These are phyloP conservation scores for Rubia tinctorum DNA, from an alignment of 305 asterid genomes.

Conservation along the genomic window DNA sequence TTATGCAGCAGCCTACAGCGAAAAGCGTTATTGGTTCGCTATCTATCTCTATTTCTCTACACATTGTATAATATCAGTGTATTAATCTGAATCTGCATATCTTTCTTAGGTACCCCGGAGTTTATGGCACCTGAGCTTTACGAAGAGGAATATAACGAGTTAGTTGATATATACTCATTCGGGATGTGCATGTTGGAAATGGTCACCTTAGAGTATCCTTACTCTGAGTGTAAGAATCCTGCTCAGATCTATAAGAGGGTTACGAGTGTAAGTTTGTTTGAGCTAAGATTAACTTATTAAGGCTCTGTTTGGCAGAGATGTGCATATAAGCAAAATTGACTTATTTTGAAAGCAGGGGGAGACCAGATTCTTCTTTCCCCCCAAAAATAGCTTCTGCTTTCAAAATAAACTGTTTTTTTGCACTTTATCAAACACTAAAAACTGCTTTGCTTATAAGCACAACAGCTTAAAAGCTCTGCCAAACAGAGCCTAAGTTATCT, in stretches of 20 bases:
- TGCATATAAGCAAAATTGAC: no score
- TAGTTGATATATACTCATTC: constrained; percentile 76
- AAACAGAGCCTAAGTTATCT: no score
- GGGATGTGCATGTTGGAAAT: constrained; percentile 88
- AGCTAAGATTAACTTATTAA: not conserved
- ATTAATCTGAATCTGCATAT: not conserved
- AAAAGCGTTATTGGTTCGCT: constrained; percentile 66
- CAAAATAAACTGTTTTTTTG: no score
- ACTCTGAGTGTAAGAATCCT: constrained; percentile 71
- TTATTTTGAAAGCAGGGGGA: no score
- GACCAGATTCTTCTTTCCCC: no score
- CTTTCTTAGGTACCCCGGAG: constrained; percentile 58
- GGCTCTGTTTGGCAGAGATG: no score
- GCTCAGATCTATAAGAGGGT: constrained; percentile 76
- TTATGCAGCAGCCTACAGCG: constrained; percentile 71
- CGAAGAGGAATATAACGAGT: constrained; percentile 76
- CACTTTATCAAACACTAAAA: no score
- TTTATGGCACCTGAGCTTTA: constrained; percentile 86
- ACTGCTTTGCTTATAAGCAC: no score
- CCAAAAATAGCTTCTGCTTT: no score
- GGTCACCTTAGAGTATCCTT: constrained; percentile 78
- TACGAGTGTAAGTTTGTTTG: constrained; percentile 44
- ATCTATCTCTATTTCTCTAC: constrained; percentile 10
- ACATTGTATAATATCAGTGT: not conserved
- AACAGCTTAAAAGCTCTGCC: no score